These are phyloP conservation scores for Cryptosporidium ubiquitum DNA, from an alignment of 169 alveolate species.

Conservation along the genomic window DNA sequence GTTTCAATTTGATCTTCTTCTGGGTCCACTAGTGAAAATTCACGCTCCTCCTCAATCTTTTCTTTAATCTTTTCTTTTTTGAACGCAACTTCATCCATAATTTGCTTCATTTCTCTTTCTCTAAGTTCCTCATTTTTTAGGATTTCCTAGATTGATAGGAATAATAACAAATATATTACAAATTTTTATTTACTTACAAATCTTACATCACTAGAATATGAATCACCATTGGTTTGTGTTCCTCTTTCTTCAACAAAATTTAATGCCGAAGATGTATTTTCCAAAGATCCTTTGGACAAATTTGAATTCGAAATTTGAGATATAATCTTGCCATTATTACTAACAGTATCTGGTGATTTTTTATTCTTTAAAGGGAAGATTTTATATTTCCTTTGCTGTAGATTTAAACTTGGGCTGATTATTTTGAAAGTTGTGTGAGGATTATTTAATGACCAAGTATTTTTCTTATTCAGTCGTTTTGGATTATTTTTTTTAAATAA, in stretches of 20 bases:
- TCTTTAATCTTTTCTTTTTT: slow-evolving; percentile 6
- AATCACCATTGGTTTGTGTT: not conserved
- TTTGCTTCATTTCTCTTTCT: not conserved
- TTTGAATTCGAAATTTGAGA: not conserved
- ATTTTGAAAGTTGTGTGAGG: not conserved
- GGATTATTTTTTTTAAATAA: not conserved
- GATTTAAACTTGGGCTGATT: not conserved
- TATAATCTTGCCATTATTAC: not conserved
- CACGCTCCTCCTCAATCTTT: slow-evolving; percentile 1
- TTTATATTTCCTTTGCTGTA: not conserved
- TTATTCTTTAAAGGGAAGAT: not conserved
- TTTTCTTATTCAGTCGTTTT: not conserved
- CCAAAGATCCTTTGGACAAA: not conserved
- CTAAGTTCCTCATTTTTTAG: slow-evolving; percentile 8
- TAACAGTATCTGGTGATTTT: not conserved
- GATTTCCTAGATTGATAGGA: not conserved
- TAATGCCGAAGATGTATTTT: not conserved
- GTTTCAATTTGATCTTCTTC: slow-evolving; percentile 35
- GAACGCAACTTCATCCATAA: not conserved
- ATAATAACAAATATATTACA: not conserved
- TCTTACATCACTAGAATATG: not conserved
- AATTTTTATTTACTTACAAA: not conserved
- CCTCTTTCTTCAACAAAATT: not conserved
- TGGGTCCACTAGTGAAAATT: slow-evolving; percentile 42
- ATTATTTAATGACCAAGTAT: too few species aligned